A percentile compares a stretch with the other conserved stretches of the same genome.
Conservation (phyloP, 345 rosid species). For the Boechera stricta region DNA sequence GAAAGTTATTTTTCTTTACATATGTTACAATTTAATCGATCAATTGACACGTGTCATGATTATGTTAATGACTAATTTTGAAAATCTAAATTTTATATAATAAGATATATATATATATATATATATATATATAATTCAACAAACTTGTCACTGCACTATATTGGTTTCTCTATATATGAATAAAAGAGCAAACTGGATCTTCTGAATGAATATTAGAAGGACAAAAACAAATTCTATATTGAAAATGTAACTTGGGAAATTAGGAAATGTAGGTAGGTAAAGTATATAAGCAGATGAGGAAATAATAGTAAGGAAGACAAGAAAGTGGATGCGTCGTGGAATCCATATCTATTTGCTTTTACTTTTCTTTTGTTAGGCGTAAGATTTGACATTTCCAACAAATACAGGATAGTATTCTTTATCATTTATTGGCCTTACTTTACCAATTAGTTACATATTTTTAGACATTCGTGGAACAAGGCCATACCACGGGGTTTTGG, state of each 20-base stretch:
- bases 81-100: too few relatives aligned
- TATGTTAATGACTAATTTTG: too few relatives aligned
- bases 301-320: constrained; percentile 1
- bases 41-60: too few relatives aligned
- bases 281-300: not conserved
- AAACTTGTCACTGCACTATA: not conserved
- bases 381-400: constrained; percentile 34
- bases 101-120: too few relatives aligned
- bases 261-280: constrained; percentile 21
- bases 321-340: constrained; percentile 31
- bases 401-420: not conserved
- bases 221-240: not conserved
- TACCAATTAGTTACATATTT: constrained; percentile 1
- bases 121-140: not conserved
- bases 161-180: too few relatives aligned
- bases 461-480: not conserved
- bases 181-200: not conserved
- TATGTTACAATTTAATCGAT: too few relatives aligned
- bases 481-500: constrained; percentile 9
- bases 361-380: constrained; percentile 19
- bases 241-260: not conserved
- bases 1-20: too few relatives aligned
- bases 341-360: constrained; percentile 25
- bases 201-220: not conserved
- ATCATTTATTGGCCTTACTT: constrained; percentile 9